Evolutionary conservation across 176 grass and related monocot species (phyloP), one percentile per base, ranked within the genome.

Genomic region (Zea luxurians): DNA sequence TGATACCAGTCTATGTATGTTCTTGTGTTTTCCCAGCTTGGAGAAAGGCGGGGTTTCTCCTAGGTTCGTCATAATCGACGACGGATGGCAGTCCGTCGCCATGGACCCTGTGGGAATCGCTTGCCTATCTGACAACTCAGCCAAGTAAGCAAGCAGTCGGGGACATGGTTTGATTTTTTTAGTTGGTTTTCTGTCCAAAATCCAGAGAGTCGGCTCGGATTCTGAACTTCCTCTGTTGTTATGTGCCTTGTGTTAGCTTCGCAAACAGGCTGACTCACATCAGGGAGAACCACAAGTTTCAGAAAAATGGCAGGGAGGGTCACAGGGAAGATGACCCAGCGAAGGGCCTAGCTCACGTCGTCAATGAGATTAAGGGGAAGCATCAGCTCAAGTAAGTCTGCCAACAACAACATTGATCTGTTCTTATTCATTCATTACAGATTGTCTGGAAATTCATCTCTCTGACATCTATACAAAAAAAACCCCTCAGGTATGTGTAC

Each of bases 201-300:
- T 46, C 46, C 7, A 13, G 27, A 12, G 58, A 58, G 11, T 10
- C 61, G 78, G 18, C 75, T 8, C 13, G 48, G 42, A 37, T 34
- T 73, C 61, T 76, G 53, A 67, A 20, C 12, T 74, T 68, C 48
- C 61, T 2, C 10, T 76, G 7, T 86, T 76, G 7, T 86, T 71
- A 82, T 73, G 13, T 57, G 27, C 27, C 27, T 27, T 27, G 44
- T 74, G 10, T 84, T 76, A 97, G 93, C 66, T 97, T 97, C 73
- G 90, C 90, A 76, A 93, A 97, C 61, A 93, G 90, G 79, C 78
- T 97, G 66, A 89, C 83, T n/a, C 74, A 97, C 80, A 97, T 97
- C 8, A 93, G 91, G 62, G 93, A 97, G 85, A 97, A 97, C 88
- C 61, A 91, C 45, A 97, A 91, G 59, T 97, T 97, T 78, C 90